Base-by-base conservation (phyloP, 805 yeast species). In the Candida coleopterorum region DNA sequence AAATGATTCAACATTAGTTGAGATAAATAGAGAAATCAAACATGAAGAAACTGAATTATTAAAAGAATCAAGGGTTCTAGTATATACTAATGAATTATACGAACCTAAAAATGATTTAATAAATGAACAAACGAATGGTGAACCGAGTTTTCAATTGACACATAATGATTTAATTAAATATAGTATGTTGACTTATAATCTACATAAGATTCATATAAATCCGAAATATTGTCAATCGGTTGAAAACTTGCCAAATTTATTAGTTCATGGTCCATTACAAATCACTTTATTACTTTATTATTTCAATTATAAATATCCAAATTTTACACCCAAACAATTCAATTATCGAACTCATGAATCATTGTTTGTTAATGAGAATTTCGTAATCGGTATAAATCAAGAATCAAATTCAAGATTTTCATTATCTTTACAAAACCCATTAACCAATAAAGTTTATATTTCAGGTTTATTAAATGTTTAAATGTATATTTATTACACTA, bases 171-270 rank as follows among this genome's bases (percentile, higher is more conserved):
- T 78, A 24, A 70, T 78, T 45, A 62, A 86, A 43, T 85, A 79
- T 59, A 79, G 90, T 30, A 81, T 85, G 9, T 55, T 93, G 36
- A 80, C 93, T 1, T 80, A 79, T 60, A 90, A 90, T 54, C 70
- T 94, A 3, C 98, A 90, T 58, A 71, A 73, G 40, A 85, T 90
- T 26, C 98, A 90, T 59, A 80, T 78, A 55, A 85, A 85, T 50
- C 53, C 56, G 5, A 44, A 45, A 1, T 85, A 85, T 53, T 70
- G 86, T 6, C 46, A 37, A 3, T n/a, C 32, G 14, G 38, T 48
- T 2, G 97, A 90, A 50, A 68, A 74, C 1, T 74, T 86, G 34
- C 79, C 81, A 0, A 64, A 67, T 24, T 55, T 80, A 0, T 60
- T 90, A 1, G 79, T 82, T 0, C 95, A 85, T 30, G 98, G 96